Evolutionary conservation across 768 basidiomycete genomes (phyloP).

Genomic region (Rubroboletus satanas): DNA sequence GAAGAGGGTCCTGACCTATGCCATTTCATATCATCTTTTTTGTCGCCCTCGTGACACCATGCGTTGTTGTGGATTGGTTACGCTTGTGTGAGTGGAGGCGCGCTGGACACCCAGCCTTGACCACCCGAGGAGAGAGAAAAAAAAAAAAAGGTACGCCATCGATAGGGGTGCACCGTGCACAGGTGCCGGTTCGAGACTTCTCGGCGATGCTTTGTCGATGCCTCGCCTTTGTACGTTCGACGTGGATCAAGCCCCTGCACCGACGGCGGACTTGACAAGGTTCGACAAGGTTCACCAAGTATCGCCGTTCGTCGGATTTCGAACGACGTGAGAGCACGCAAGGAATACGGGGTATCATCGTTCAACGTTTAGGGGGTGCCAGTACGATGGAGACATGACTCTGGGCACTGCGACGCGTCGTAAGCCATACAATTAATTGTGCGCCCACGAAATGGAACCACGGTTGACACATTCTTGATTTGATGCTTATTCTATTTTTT

Average conservation of each 20-base stretch:
- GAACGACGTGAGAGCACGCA: constrained; percentile 3
- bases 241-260: not conserved
- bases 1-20: not conserved
- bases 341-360: not conserved
- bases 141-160: not conserved
- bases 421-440: not conserved
- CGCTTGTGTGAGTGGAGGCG: no score
- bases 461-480: not conserved
- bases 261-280: not conserved
- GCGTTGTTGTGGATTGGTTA: not conserved
- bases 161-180: not conserved
- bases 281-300: not conserved
- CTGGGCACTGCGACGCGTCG: not conserved
- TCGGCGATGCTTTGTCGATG: not conserved
- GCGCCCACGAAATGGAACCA: not conserved
- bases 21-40: not conserved
- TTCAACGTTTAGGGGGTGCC: no score
- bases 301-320: not conserved
- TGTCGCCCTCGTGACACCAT: not conserved
- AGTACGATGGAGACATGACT: not conserved
- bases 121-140: not conserved
- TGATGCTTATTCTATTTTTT: not conserved
- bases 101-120: not conserved
- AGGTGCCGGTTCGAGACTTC: not conserved
- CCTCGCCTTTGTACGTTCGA: not conserved